Conservation (phyloP, 345 rosid genomes). For the Excoecaria agallocha region DNA sequence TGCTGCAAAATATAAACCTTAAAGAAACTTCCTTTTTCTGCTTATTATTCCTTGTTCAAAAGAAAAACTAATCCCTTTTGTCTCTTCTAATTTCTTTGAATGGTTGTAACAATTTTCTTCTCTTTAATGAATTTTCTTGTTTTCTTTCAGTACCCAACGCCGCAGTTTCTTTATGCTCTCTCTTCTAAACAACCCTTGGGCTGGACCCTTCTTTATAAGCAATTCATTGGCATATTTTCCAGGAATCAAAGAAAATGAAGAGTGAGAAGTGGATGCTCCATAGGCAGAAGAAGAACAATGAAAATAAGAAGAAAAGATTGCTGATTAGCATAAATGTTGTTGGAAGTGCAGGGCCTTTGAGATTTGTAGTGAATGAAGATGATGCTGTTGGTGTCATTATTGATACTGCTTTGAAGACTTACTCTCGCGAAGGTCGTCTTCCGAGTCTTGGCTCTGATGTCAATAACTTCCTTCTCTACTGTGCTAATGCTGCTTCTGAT, state of each 20-base stretch:
- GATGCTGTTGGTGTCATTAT: slow-evolving; percentile 14
- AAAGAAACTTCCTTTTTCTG: neutral
- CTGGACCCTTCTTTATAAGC: neutral
- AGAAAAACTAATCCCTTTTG: neutral
- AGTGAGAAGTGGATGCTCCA: neutral
- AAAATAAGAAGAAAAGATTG: slow-evolving; percentile 2
- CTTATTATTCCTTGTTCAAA: neutral
- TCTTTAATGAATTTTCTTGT: slow-evolving; percentile 3
- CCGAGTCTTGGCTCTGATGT: slow-evolving; percentile 24
- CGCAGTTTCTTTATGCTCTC: slow-evolving; percentile 1
- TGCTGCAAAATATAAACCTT: neutral
- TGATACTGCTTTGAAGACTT: slow-evolving; percentile 15
- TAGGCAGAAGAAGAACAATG: slow-evolving; percentile 1
- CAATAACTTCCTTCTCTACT: slow-evolving; percentile 20
- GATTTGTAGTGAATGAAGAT: slow-evolving; percentile 20
- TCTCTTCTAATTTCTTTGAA: slow-evolving; percentile 16
- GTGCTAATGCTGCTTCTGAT: slow-evolving; percentile 9
- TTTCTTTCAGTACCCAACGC: slow-evolving; percentile 1
- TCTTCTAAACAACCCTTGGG: slow-evolving; percentile 8
- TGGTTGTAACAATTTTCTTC: slow-evolving; percentile 10
- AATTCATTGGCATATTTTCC: no score
- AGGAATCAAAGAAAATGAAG: neutral
- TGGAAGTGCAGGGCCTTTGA: slow-evolving; percentile 26
- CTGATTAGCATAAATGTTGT: slow-evolving; percentile 19
- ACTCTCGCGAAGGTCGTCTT: slow-evolving; percentile 22